Conservation (phyloP, 106 monocot genomes). For the Dendrobium chrysotoxum region DNA sequence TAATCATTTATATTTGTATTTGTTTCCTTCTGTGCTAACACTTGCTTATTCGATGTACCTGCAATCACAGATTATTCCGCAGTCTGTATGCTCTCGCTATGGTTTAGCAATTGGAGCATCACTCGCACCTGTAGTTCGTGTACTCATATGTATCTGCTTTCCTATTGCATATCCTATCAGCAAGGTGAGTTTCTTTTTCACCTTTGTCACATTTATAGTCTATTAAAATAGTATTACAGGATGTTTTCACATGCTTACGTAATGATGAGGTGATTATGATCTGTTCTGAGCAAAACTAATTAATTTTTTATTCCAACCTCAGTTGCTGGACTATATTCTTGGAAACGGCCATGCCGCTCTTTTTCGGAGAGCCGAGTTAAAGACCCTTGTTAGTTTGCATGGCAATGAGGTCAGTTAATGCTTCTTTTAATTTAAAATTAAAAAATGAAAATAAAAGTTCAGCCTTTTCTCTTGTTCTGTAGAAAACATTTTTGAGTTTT, state of each 20-base stretch:
- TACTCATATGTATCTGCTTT: slow-evolving; percentile 87
- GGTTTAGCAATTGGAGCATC: slow-evolving; percentile 88
- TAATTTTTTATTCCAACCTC: slow-evolving; percentile 11
- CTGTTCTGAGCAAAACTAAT: not conserved
- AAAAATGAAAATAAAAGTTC: not conserved
- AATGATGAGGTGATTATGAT: not conserved
- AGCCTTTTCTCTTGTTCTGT: not conserved
- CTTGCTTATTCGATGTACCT: not conserved
- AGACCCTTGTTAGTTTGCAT: slow-evolving; percentile 88
- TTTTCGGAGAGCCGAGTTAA: slow-evolving; percentile 93
- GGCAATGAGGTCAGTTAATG: slow-evolving; percentile 74
- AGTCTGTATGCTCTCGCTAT: slow-evolving; percentile 81
- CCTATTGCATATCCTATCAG: slow-evolving; percentile 96
- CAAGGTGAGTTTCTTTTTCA: slow-evolving; percentile 48
- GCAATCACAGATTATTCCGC: slow-evolving; percentile 73
- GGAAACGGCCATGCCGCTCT: slow-evolving; percentile 78
- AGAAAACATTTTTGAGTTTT: not conserved
- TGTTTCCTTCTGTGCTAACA: not conserved
- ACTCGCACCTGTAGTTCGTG: slow-evolving; percentile 68
- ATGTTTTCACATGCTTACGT: not conserved
- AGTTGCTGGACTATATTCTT: slow-evolving; percentile 80
- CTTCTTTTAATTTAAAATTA: not conserved
- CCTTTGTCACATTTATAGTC: not conserved
- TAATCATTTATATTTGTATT: not conserved
- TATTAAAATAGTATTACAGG: not conserved